Percentiles rank a stretch among this genome's conserved stretches.
These are phyloP conservation scores for Ogataea salicorniae DNA, from an alignment of 805 yeast genomes.

Conservation along the genomic window DNA sequence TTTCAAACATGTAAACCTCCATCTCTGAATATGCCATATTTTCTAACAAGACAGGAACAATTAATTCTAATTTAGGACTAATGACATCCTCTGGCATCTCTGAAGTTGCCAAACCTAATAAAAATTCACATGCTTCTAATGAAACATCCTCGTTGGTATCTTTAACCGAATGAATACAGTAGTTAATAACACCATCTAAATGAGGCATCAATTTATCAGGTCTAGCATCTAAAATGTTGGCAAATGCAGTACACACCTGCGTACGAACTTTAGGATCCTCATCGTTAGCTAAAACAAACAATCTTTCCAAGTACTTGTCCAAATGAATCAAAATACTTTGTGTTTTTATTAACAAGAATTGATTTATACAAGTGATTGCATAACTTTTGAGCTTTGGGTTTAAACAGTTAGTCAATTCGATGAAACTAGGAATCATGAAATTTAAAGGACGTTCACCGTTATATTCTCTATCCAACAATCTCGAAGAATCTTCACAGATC, in stretches of 20 bases:
- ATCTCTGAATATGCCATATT: slow-evolving; percentile 88
- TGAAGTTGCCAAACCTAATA: slow-evolving; percentile 67
- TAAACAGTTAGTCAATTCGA: slow-evolving; percentile 43
- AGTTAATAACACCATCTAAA: slow-evolving; percentile 78
- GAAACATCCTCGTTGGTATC: slow-evolving; percentile 68
- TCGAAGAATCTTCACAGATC: slow-evolving; percentile 84
- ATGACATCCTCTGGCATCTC: slow-evolving; percentile 52
- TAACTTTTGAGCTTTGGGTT: slow-evolving; percentile 51
- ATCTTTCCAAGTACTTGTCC: slow-evolving; percentile 57
- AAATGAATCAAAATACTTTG: slow-evolving; percentile 58
- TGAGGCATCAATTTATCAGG: slow-evolving; percentile 81
- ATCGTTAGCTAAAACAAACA: slow-evolving; percentile 69
- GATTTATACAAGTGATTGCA: slow-evolving; percentile 68
- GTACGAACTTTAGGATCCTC: slow-evolving; percentile 55
- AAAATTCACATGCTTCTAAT: slow-evolving; percentile 88
- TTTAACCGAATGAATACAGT: slow-evolving; percentile 73
- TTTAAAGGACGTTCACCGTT: slow-evolving; percentile 64
- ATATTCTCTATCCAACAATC: slow-evolving; percentile 58
- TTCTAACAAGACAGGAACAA: slow-evolving; percentile 72
- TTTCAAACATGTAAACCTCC: slow-evolving; percentile 60
- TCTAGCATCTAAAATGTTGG: slow-evolving; percentile 62
- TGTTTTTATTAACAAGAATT: slow-evolving; percentile 64
- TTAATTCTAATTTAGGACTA: slow-evolving; percentile 49
- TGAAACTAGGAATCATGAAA: slow-evolving; percentile 59
- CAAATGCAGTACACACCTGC: slow-evolving; percentile 73